Base-by-base conservation (phyloP, 2,329 filamentous ascomycete species). In the Aureobasidium lini region DNA sequence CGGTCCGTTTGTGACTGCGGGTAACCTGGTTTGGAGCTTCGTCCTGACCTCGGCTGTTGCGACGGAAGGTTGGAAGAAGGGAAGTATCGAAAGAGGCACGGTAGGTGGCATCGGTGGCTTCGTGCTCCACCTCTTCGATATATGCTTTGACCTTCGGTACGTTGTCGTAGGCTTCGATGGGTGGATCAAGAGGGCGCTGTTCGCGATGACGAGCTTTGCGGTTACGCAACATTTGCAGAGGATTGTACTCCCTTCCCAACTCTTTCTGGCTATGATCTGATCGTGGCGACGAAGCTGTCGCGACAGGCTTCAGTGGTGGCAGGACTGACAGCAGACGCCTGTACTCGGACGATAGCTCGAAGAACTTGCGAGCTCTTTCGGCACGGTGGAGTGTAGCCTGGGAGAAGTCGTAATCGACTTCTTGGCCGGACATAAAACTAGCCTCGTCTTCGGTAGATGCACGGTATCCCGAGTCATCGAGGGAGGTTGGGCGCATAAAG, bases 181-280 rank as follows among this genome's bases (percentile, higher is more conserved):
- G 85, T 15, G 88, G 85, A 66, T 94, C 84, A 36, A 96, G 86
- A 0, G 81, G 75, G 64, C 83, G 86, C 42, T 89, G 83, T 73
- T 95, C 89, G 15, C 92, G 83, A 29, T 87, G 87, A 63, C 94
- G 82, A 11, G 94, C 83, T 70, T 92, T 93, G 49, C 93, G 83
- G 69, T 99, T 97, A 18, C 94, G 86, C 59, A 97, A 88, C 66
- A 90, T 90, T 72, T 97, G 94, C 28, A 99, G 75, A 4, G 93
- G 94, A 70, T 99, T 96, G 70, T 97, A 97, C 2, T 79, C 75
- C 56, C 92, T 85, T 4, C 88, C 88, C 7, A 86, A 71, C n/a
- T 60, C 68, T 43, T 71, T 64, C 49, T 74, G 67, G 62, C 75
- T 72, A 60, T 72, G 67, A 0, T 71, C 66, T 62, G 70, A 72